phyloP scores from a whole-genome alignment of 1,139 yeast genomes.

The Arxiozyma slooffiae region DNA sequence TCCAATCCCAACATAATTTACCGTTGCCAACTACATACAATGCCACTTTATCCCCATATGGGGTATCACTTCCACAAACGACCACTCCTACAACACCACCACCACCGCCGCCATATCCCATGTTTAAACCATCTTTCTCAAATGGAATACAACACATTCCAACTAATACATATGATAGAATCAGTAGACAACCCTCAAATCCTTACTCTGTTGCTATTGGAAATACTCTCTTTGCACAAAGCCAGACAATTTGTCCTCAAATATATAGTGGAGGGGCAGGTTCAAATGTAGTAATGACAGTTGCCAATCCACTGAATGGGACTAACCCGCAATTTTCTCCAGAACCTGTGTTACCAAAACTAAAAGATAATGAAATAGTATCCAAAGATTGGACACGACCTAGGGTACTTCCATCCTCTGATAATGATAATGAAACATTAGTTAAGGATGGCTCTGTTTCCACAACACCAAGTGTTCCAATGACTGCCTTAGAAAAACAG shows the following conservation, averaged over 20 bases:
- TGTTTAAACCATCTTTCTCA: slow-evolving; percentile 2
- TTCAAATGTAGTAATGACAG: neutral
- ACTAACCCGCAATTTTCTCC: neutral
- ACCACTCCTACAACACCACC: neutral
- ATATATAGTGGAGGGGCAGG: neutral
- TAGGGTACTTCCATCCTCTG: neutral
- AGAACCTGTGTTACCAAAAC: neutral
- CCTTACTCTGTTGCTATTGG: neutral
- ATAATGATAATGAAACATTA: neutral
- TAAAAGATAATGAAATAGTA: neutral
- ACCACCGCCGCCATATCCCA: neutral
- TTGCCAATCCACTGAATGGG: neutral
- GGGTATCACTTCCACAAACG: neutral
- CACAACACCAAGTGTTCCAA: neutral
- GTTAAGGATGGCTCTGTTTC: neutral
- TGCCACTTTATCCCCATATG: neutral
- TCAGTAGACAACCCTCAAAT: neutral
- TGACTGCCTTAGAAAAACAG: neutral
- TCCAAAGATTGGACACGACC: neutral
- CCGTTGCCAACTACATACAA: neutral
- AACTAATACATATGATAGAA: neutral
- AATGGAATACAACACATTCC: neutral
- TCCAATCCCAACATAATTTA: neutral
- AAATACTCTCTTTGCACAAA: neutral
- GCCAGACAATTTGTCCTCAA: neutral